Evolutionary conservation across 306 rosid species (phyloP), one percentile per base, ranked within the genome.

Genomic region (Acmispon strigosus): DNA sequence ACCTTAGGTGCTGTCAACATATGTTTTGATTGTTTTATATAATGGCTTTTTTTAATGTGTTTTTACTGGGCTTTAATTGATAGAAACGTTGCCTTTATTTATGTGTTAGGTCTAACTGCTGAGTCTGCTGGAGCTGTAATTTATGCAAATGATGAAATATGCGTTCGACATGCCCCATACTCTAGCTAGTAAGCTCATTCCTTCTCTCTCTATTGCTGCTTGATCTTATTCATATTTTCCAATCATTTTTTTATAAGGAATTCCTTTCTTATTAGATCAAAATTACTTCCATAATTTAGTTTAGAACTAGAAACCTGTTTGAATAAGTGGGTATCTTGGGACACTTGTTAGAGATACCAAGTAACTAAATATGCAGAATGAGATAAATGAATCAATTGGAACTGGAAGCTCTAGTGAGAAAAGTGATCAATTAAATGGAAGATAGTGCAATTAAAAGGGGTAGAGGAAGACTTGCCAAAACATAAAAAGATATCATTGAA

Each of bases 41-140:
- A 76, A 32, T 50, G 13, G 62, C 65, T 62, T 39, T 27, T 77
- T 32, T 50, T 17, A 67, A 57, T 62, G 15, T 48, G 70, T 39
- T 29, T 69, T 41, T 11, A n/a, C 32, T 71, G 71, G 62, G 48
- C 56, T 49, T 73, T 62, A 19, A 56, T 52, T 68, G 8, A n/a
- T 70, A 27, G 52, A 45, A 22, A 45, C 37, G 5, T 57, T 59
- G 60, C 17, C 13, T 76, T 76, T 67, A 53, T 68, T 62, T 45
- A 11, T 49, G 3, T 72, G 75, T 59, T 81, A 95, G 99, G 91
- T 81, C 19, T 69, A 75, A 72, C 90, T 53, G 86, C 96, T 41
- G 96, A 95, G 76, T 91, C 96, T 83, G 96, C 90, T 62, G 97
- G 99, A 76, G 96, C 96, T 81, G 52, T 95, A 55, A 87, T 91